A percentile compares a stretch with the other conserved stretches of the same genome.
Conservation (phyloP, 306 rosid genomes). For the Cotoneaster glaucophyllus region DNA sequence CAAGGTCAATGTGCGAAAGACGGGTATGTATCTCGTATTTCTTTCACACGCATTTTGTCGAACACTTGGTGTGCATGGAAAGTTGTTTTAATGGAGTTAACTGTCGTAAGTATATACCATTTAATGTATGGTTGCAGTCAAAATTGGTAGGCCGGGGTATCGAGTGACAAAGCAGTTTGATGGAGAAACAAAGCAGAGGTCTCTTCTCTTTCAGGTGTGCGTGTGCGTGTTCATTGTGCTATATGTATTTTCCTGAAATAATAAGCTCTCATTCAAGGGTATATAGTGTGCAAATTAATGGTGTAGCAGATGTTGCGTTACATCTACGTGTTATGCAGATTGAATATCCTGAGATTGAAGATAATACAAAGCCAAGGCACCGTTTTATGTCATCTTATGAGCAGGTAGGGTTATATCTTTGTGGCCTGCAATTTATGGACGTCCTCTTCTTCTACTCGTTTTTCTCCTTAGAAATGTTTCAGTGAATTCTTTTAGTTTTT, state of each 20-base stretch:
- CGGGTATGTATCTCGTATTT: constrained; percentile 34
- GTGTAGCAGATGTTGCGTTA: not conserved
- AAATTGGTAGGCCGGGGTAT: constrained; percentile 95
- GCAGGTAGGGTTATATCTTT: constrained; percentile 44
- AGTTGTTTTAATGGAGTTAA: not conserved
- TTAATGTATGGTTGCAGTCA: constrained; percentile 37
- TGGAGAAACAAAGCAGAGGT: constrained; percentile 84
- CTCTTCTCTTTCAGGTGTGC: constrained; percentile 84
- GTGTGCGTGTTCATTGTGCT: not conserved
- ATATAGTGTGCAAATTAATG: not conserved
- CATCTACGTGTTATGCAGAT: constrained; percentile 41
- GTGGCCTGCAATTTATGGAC: not conserved
- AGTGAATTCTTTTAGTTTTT: not conserved
- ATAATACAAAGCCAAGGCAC: constrained; percentile 80
- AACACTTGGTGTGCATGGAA: not conserved
- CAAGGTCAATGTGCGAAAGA: constrained; percentile 65
- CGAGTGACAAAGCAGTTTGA: constrained; percentile 92
- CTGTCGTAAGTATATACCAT: not conserved
- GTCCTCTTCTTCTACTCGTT: not conserved
- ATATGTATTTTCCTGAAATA: not conserved
- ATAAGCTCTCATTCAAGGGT: not conserved
- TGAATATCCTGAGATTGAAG: constrained; percentile 98
- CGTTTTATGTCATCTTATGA: constrained; percentile 96
- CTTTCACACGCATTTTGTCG: not conserved
- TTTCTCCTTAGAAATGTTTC: not conserved